These are phyloP conservation scores for Trametes maxima DNA, from an alignment of 768 basidiomycete species.

Conservation along the genomic window DNA sequence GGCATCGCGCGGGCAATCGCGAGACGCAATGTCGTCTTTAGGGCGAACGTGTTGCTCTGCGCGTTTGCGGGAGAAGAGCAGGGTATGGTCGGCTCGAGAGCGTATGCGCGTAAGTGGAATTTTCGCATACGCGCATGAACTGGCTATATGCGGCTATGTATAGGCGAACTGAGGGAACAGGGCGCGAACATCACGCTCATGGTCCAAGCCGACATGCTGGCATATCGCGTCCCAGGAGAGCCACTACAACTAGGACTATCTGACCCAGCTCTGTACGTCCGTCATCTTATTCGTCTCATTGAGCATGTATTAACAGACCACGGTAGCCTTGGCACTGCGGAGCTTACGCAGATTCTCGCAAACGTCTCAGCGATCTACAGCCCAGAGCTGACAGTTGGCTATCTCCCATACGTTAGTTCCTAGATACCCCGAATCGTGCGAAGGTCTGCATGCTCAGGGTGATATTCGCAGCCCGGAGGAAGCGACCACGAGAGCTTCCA, in stretches of 20 bases:
- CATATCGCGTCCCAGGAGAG: conserved; percentile 78
- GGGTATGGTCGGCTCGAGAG: conserved; percentile 76
- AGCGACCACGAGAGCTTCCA: conserved; percentile 90
- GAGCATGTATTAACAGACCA: not conserved
- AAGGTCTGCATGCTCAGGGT: not conserved
- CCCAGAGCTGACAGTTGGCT: conserved; percentile 73
- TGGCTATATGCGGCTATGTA: not conserved
- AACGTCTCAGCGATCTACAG: conserved; percentile 80
- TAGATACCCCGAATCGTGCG: not conserved
- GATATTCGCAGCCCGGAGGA: conserved; percentile 66
- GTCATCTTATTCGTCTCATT: not conserved
- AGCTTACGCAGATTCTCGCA: conserved; percentile 71
- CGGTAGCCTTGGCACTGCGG: conserved; percentile 72
- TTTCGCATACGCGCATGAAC: not conserved
- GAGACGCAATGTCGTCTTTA: conserved; percentile 65
- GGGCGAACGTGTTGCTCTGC: conserved; percentile 74
- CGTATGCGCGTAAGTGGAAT: conserved; percentile 55
- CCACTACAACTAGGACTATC: conserved; percentile 84
- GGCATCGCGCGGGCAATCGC: conserved; percentile 77
- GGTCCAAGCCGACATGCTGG: conserved; percentile 93
- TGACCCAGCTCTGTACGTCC: conserved; percentile 46
- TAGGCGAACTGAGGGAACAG: conserved; percentile 59
- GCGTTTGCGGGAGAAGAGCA: conserved; percentile 93
- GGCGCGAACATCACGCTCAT: conserved; percentile 78
- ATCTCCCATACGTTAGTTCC: conserved; percentile 49